Percentiles rank a stretch among this genome's conserved stretches.
Evolutionary conservation across 2,329 filamentous ascomycete genomes (phyloP).

Genomic region (Trichoderma gracile): DNA sequence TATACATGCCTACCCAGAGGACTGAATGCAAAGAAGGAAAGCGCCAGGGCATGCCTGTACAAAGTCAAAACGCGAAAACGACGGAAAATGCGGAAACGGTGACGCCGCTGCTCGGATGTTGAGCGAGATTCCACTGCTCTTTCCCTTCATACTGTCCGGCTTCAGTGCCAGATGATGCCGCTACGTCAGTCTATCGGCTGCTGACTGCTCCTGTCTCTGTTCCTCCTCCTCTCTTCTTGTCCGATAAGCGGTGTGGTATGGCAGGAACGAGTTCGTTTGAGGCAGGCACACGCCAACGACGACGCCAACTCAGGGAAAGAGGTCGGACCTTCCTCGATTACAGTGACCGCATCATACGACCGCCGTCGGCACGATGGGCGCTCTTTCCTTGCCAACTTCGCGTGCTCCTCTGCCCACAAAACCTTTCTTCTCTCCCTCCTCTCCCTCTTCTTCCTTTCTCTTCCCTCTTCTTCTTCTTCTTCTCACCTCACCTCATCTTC

Average conservation of each 20-base stretch:
- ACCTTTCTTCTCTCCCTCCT: constrained; percentile 25
- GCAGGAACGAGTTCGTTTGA: background rate
- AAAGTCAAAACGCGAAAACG: background rate
- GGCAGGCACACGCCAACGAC: background rate
- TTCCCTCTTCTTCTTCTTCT: constrained; percentile 26
- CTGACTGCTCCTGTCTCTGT: background rate
- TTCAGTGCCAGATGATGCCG: background rate
- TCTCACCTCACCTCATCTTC: background rate
- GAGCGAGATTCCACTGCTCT: constrained; percentile 2
- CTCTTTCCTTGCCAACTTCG: background rate
- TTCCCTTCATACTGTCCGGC: background rate
- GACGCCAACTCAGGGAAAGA: background rate
- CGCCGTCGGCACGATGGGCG: background rate
- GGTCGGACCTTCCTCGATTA: background rate
- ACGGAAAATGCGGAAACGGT: background rate
- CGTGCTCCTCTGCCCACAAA: background rate
- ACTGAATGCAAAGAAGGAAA: background rate
- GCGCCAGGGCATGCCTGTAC: background rate
- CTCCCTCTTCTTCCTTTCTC: constrained; percentile 7
- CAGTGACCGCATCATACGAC: background rate
- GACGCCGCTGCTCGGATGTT: background rate
- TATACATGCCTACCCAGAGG: background rate
- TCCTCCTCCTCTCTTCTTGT: background rate
- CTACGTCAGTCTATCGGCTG: constrained; percentile 7
- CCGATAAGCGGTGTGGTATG: background rate